Conservation (phyloP, 345 rosid genomes). For the Gossypium turneri region DNA sequence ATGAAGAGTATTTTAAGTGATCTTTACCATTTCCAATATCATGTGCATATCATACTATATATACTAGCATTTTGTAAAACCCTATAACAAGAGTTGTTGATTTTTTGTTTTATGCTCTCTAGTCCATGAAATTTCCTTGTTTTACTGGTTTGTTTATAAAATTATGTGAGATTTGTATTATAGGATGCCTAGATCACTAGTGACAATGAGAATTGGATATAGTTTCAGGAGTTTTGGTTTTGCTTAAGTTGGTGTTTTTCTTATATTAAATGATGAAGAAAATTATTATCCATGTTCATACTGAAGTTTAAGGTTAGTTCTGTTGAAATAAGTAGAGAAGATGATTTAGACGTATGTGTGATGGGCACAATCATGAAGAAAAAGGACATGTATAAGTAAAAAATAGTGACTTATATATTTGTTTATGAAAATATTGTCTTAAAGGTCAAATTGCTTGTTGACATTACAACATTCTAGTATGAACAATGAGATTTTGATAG, state of each 20-base stretch:
- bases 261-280: not conserved
- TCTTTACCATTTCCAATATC: not conserved
- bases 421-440: not conserved
- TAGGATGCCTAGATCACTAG: not conserved
- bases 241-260: not conserved
- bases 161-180: not conserved
- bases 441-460: not conserved
- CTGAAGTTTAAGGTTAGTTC: not conserved
- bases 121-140: not conserved
- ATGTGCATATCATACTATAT: not conserved
- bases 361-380: not conserved
- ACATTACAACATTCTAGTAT: not conserved
- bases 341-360: not conserved
- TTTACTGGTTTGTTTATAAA: not conserved
- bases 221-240: not conserved
- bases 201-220: not conserved
- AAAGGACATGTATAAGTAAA: not conserved
- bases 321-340: not conserved
- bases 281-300: not conserved
- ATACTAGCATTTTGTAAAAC: not conserved
- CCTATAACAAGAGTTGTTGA: not conserved
- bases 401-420: not conserved
- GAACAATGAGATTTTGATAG: not conserved
- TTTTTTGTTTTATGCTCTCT: not conserved
- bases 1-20: not conserved